Base-by-base conservation (phyloP, 495 filamentous ascomycete species). In the Paragyromitra xinjiangensis region DNA sequence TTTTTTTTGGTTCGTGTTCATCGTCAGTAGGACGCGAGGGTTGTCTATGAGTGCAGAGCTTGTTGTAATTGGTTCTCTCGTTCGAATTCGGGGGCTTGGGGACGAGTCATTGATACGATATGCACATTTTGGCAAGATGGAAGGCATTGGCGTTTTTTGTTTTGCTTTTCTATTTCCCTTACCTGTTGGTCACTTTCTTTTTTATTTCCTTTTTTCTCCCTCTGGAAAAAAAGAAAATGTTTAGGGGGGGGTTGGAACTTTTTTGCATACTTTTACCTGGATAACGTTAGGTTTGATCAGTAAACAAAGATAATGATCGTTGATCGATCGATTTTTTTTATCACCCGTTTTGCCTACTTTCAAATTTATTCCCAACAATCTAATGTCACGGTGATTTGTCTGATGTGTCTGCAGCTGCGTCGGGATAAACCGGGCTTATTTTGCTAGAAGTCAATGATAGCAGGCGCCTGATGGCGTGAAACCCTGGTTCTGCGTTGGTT, bases 121-220 rank as follows among this genome's bases (percentile, higher is more conserved):
- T 63, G n/a, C 59, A 58, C 55, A 3, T 58, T 58, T 29, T 58
- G 55, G 55, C 29, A 39, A 42, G 6, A 34, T 6, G 39, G 37
- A 29, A 55, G 51, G 51, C 29, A 68, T 26, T 51, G 66, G 66
- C 66, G 66, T 58, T 69, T 59, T 58, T 34, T 45, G 24, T 55
- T 55, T 26, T 58, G 1, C 2, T 34, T 34, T 34, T 34, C 3
- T 34, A 34, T 34, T 26, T 69, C 29, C 50, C 14, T 22, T 39
- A 39, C 53, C 12, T 61, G 14, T 16, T 51, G 19, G 48, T 19
- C 16, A 19, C 16, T 37, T 5, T 14, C 26, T 61, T 26, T 44
- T 44, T 14, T 55, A 19, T 5, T 29, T 66, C 19, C 16, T 40
- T 40, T 37, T 56, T 55, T 5, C 1, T 29, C 11, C 22, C 19